A percentile compares a stretch with the other conserved stretches of the same genome.
These are phyloP conservation scores for Salix koriyanagi DNA, from an alignment of 345 rosid genomes.

Conservation along the genomic window DNA sequence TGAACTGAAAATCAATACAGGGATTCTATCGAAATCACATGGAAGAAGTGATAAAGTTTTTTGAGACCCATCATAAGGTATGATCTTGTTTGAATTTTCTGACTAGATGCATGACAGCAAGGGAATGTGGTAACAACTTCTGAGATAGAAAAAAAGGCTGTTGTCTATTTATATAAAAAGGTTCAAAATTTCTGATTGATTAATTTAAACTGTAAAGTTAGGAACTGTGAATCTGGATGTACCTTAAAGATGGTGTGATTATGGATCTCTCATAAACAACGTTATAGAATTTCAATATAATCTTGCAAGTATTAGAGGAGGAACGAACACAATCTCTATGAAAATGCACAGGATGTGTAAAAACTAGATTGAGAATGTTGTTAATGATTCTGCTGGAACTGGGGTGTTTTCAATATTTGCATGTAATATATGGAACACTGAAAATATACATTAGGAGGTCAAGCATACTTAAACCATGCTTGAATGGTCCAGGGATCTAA, in stretches of 20 bases:
- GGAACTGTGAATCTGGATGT: neutral
- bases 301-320: neutral
- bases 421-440: neutral
- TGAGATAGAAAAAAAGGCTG: neutral
- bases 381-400: neutral
- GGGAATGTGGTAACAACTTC: neutral
- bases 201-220: neutral
- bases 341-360: neutral
- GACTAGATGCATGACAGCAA: neutral
- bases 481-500: too few relatives aligned
- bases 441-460: too few relatives aligned
- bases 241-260: neutral
- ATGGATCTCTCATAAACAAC: neutral
- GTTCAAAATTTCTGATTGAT: neutral
- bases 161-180: neutral
- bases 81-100: neutral
- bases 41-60: conserved; percentile 33
- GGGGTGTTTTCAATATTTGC: neutral
- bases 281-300: neutral
- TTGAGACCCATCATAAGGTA: conserved; percentile 32
- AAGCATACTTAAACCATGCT: too few relatives aligned
- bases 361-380: neutral
- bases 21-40: conserved; percentile 34
- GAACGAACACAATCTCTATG: neutral
- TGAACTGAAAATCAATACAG: conserved; percentile 14